Base-by-base conservation (phyloP, 495 filamentous ascomycete species). In the Xylaria curta region DNA sequence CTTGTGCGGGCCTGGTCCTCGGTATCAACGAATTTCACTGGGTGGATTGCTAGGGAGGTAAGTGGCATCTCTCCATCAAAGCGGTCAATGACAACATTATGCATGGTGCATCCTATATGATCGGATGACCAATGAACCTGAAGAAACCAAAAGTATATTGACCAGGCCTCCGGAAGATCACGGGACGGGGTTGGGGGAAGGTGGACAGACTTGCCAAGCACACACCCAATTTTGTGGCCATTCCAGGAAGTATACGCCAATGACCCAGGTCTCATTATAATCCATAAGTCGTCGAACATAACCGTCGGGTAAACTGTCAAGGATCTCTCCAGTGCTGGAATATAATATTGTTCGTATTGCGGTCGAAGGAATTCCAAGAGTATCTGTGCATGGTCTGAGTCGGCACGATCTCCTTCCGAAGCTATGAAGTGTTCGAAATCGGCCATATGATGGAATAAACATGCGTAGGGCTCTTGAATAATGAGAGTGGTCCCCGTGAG, bases 111-210 rank as follows among this genome's bases (percentile, higher is more conserved):
- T 3, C 60, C 60, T 42, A 63, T 63, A 9, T 44, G 60, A 28
- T 44, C 21, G 13, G 60, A 63, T n/a, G 38, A 21, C 60, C 60
- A 63, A 46, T 63, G 19, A 19, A 63, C 60, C 10, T 44, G 60
- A 44, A 63, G 60, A 19, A 42, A 63, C 60, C 60, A 63, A 26
- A 63, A 63, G n/a, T 26, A 21, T 42, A 63, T 63, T 28, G 60
- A 42, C 60, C 60, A 63, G 0, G 7, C 1, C 1, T 26, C 60
- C 12, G 2, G n/a, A 63, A 42, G 0, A n/a, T 44, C 21, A 42
- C 24, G 1, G 13, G 36, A 13, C 6, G 60, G 38, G 10, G 17
- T 46, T 3, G 60, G 19, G 15, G 19, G 60, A 7, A 63, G 60
- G 36, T 15, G 38, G 3, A 15, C 33, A 2, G 10, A 24, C 21